phyloP scores from a whole-genome alignment of 2,329 filamentous ascomycete species.

The Colletotrichum sp. region DNA sequence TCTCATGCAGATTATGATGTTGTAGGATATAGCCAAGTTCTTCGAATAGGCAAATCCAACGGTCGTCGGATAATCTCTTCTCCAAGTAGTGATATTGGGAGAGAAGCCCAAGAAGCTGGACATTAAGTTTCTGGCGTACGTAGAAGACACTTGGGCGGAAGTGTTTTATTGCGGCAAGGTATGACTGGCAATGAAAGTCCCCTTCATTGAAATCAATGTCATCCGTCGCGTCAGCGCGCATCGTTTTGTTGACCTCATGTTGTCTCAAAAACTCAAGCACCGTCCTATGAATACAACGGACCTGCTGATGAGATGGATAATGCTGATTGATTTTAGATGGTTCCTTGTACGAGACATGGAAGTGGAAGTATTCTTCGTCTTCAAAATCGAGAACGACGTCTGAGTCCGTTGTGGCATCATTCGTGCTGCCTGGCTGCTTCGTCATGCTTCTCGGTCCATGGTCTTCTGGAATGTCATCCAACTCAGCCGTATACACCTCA shows the following conservation, averaged over 20 bases:
- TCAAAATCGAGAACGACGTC: neutral
- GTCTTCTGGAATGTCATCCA: neutral
- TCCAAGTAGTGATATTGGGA: neutral
- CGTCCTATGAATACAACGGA: neutral
- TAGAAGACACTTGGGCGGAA: neutral
- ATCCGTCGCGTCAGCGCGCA: neutral
- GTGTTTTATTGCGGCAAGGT: neutral
- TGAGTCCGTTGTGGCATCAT: accelerated
- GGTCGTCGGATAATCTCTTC: neutral
- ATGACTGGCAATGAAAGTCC: neutral
- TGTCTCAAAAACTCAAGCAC: neutral
- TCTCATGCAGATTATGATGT: neutral
- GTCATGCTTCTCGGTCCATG: neutral
- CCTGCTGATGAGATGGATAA: neutral
- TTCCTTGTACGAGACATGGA: neutral
- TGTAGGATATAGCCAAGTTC: neutral
- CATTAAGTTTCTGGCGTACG: accelerated
- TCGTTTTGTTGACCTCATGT: neutral
- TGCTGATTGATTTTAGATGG: neutral
- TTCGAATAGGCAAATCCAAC: neutral
- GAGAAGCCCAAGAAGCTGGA: neutral
- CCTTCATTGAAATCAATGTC: neutral
- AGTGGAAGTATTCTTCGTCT: neutral
- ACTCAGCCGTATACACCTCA: neutral
- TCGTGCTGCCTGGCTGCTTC: neutral